Evolutionary conservation across 2,329 filamentous ascomycete genomes (phyloP), one percentile per base, ranked within the genome.

Genomic region (Thielaviopsis punctulata): DNA sequence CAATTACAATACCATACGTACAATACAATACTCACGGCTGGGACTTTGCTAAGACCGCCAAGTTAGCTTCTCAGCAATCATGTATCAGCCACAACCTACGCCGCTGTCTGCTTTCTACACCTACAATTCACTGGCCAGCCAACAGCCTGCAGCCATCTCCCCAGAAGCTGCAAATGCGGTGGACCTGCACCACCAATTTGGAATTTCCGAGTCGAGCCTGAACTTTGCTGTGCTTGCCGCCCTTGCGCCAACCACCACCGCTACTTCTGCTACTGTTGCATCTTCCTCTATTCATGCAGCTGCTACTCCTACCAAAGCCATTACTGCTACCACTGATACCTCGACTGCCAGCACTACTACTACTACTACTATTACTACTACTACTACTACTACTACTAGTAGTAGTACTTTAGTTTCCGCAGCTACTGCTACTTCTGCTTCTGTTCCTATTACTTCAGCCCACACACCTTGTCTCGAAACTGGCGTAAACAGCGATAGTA

Each of bases 71-170:
- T 24, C 15, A 21, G 23, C 27, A 56, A 69, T 65, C 63, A 77
- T 77, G 73, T 77, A 74, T 66, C 70, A 75, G 63, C 69, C 73
- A 60, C 70, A 75, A 58, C 66, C 71, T 52, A 71, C 70, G 51
- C 68, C 73, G 52, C 73, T 69, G 57, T 62, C 66, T 58, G 63
- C 68, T 58, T 69, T 68, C 59, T 66, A 63, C 59, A 66, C 65
- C 9, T 36, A 36, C 30, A n/a, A 15, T 25, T 46, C 25, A 8
- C 39, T 21, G 33, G 43, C 43, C 19, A 22, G 19, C 45, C 15
- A 25, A 10, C 21, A 27, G 23, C 45, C 49, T 41, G 12, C 39
- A 9, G 36, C 22, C 19, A 36, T 4, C 33, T 41, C 48, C 21
- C 18, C 46, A 21, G 27, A 45, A 25, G 23, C 13, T 23, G 24